A percentile compares a stretch with the other conserved stretches of the same genome.
These are phyloP conservation scores for Pelargonium hybrid DNA, from an alignment of 441 rosid species.

Conservation along the genomic window DNA sequence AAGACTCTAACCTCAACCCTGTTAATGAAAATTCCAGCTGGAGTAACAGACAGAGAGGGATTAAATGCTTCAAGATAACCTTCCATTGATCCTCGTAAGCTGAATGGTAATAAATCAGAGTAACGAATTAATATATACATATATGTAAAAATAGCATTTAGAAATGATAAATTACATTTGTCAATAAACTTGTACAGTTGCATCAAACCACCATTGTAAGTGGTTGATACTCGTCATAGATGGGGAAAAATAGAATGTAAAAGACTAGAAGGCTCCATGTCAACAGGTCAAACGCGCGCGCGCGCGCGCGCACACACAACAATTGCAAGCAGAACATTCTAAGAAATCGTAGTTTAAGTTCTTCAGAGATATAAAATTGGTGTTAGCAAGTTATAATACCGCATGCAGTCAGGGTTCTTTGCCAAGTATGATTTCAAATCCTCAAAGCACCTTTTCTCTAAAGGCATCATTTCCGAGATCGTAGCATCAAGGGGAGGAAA, in stretches of 20 bases:
- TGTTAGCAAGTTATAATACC: slow-evolving; percentile 33
- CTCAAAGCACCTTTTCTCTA: slow-evolving; percentile 70
- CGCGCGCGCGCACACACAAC: not conserved
- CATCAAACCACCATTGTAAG: not conserved
- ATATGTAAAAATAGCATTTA: not conserved
- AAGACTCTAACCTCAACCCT: slow-evolving; percentile 58
- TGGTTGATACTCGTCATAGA: not conserved
- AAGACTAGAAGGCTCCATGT: not conserved
- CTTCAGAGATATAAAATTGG: not conserved
- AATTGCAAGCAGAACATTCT: not conserved
- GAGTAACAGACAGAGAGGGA: slow-evolving; percentile 56
- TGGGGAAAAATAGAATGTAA: not conserved
- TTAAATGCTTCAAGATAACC: slow-evolving; percentile 86
- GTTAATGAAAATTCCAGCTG: slow-evolving; percentile 80
- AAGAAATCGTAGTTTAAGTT: not conserved
- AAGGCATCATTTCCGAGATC: slow-evolving; percentile 30
- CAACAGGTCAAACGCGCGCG: not conserved
- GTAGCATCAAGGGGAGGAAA: slow-evolving; percentile 32
- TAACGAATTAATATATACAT: not conserved
- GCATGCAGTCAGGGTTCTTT: slow-evolving; percentile 75
- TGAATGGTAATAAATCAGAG: slow-evolving; percentile 25
- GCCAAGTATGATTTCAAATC: slow-evolving; percentile 67
- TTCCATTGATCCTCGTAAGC: slow-evolving; percentile 93
- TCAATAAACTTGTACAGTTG: not conserved
- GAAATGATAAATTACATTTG: not conserved